Conservation (phyloP, 768 basidiomycete species). For the Dentipellis fragilis region DNA sequence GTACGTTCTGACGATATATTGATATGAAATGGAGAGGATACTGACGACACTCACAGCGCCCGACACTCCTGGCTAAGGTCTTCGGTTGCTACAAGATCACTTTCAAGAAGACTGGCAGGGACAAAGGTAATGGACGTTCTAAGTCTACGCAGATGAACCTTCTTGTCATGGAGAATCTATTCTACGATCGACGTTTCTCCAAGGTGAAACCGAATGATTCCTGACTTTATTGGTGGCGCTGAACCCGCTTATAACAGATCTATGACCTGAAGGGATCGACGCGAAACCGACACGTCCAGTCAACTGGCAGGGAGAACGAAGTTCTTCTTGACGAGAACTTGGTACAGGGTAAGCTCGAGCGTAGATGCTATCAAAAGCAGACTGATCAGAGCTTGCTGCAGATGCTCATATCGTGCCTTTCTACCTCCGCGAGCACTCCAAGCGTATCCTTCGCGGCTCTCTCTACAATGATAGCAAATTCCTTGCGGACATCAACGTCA, state of each 20-base stretch:
- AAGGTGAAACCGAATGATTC: slow-evolving; percentile 39
- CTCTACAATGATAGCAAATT: slow-evolving; percentile 95
- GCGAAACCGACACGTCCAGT: slow-evolving; percentile 85
- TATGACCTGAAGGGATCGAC: slow-evolving; percentile 97
- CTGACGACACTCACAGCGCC: slow-evolving; percentile 43
- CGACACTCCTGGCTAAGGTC: slow-evolving; percentile 90
- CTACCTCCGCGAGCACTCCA: slow-evolving; percentile 93
- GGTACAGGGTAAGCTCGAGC: slow-evolving; percentile 53
- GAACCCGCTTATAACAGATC: slow-evolving; percentile 41
- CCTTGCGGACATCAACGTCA: slow-evolving; percentile 86
- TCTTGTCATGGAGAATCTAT: slow-evolving; percentile 95
- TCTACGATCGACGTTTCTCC: slow-evolving; percentile 85
- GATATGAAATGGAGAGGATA: too few relatives aligned
- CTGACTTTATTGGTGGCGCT: background rate
- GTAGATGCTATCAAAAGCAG: background rate
- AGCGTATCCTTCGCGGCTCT: slow-evolving; percentile 83
- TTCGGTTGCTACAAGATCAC: slow-evolving; percentile 95
- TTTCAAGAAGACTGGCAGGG: slow-evolving; percentile 73
- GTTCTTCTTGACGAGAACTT: slow-evolving; percentile 96
- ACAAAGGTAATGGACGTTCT: slow-evolving; percentile 50
- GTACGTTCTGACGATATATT: slow-evolving; percentile 33
- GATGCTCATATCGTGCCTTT: slow-evolving; percentile 83
- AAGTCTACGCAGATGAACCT: slow-evolving; percentile 91
- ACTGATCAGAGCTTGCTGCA: slow-evolving; percentile 21
- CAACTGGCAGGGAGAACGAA: slow-evolving; percentile 84